Evolutionary conservation across 129 eudicot species (phyloP).

Genomic region (Solidago caesia): DNA sequence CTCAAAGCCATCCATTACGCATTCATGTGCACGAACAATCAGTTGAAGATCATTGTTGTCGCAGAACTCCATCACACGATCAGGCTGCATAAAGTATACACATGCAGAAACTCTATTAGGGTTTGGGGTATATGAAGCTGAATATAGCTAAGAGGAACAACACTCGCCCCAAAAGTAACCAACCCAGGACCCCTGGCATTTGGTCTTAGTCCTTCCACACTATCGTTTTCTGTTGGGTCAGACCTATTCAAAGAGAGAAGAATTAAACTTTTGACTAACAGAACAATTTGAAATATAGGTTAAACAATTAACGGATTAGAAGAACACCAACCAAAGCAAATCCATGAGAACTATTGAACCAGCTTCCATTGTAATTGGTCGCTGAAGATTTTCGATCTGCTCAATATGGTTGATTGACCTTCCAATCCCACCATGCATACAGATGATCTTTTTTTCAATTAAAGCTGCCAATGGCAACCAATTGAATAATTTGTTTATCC

Average conservation of each 20-base stretch:
- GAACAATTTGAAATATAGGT: slow-evolving; percentile 1
- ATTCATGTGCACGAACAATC: slow-evolving; percentile 97
- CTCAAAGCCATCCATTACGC: slow-evolving; percentile 99
- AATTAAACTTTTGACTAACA: neutral
- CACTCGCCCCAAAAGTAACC: slow-evolving; percentile 95
- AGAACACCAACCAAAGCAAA: slow-evolving; percentile 65
- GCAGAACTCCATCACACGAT: slow-evolving; percentile 96
- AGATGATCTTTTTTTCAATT: slow-evolving; percentile 88
- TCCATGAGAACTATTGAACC: slow-evolving; percentile 98
- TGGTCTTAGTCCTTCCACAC: slow-evolving; percentile 97
- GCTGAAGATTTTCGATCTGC: slow-evolving; percentile 82
- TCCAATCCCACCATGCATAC: slow-evolving; percentile 99
- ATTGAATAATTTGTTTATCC: slow-evolving; percentile 89
- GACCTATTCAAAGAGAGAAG: slow-evolving; percentile 57
- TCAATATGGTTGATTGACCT: slow-evolving; percentile 89
- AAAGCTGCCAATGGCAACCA: slow-evolving; percentile 95
- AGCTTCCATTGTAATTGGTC: slow-evolving; percentile 96
- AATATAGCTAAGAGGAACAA: slow-evolving; percentile 17
- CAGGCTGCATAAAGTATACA: slow-evolving; percentile 60
- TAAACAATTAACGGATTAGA: neutral
- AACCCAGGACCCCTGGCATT: slow-evolving; percentile 99
- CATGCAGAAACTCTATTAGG: neutral
- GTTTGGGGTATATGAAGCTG: neutral
- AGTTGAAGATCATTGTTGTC: slow-evolving; percentile 93
- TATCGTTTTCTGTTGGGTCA: slow-evolving; percentile 98